A percentile compares a stretch with the other conserved stretches of the same genome.
Evolutionary conservation across 305 asterid species (phyloP).

Genomic region (Plantago lanceolata): DNA sequence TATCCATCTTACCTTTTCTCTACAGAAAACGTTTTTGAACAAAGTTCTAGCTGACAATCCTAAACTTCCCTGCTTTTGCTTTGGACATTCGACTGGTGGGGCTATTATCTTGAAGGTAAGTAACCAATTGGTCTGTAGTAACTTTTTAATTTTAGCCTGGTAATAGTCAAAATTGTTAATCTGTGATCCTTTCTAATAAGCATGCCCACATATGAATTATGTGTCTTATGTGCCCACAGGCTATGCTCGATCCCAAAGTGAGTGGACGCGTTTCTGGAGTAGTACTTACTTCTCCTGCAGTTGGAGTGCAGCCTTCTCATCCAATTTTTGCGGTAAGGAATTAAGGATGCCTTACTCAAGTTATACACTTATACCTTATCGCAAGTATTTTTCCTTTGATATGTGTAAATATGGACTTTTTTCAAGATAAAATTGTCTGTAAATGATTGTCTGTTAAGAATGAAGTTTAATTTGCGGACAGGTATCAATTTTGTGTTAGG

Average conservation of each 20-base stretch:
- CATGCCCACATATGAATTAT: background rate
- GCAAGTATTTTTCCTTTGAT: too few species aligned
- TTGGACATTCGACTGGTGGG: slow-evolving; percentile 95
- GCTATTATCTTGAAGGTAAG: slow-evolving; percentile 88
- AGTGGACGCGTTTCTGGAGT: slow-evolving; percentile 53
- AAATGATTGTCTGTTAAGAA: too few species aligned
- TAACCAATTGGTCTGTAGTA: slow-evolving; percentile 12
- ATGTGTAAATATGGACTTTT: background rate
- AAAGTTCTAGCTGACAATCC: slow-evolving; percentile 69
- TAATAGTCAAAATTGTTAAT: too few species aligned
- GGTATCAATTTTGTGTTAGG: too few species aligned
- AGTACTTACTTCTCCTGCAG: slow-evolving; percentile 84
- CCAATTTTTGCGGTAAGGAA: slow-evolving; percentile 62
- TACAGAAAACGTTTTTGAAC: slow-evolving; percentile 54
- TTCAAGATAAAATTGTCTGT: too few species aligned
- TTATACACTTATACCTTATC: too few species aligned
- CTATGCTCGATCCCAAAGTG: slow-evolving; percentile 72
- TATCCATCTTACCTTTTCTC: background rate
- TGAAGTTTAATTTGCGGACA: too few species aligned
- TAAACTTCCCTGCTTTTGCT: slow-evolving; percentile 70
- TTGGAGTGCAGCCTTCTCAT: slow-evolving; percentile 87
- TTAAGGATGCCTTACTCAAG: slow-evolving; percentile 32
- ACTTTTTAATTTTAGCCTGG: too few species aligned
- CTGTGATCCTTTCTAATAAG: background rate
- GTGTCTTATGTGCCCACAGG: slow-evolving; percentile 36